A percentile compares a stretch with the other conserved stretches of the same genome.
Conservation (phyloP, 1,139 yeast genomes). For the Taiozyma sp. region DNA sequence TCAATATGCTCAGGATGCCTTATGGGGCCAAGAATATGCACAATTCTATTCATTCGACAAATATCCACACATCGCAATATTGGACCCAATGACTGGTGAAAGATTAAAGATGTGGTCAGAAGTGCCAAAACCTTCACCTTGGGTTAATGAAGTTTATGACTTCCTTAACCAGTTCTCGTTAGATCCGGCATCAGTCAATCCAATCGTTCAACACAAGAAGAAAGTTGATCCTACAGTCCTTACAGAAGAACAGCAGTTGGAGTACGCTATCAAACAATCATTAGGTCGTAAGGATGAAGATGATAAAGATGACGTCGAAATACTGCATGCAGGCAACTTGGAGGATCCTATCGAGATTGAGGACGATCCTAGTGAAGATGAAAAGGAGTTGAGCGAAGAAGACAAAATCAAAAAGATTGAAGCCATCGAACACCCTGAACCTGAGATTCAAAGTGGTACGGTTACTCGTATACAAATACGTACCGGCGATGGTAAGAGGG, state of each 20-base stretch:
- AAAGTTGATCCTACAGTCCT: constrained; percentile 56
- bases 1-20: constrained; percentile 76
- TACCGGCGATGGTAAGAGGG: constrained; percentile 79
- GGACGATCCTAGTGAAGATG: constrained; percentile 13
- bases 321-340: constrained; percentile 8
- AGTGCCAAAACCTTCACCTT: constrained; percentile 53
- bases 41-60: constrained; percentile 66
- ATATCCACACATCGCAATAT: constrained; percentile 85
- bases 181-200: constrained; percentile 63
- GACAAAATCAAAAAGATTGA: constrained; percentile 29
- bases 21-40: constrained; percentile 64
- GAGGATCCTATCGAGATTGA: constrained; percentile 18
- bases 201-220: constrained; percentile 52
- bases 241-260: constrained; percentile 83
- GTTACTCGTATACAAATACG: constrained; percentile 79
- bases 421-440: constrained; percentile 55
- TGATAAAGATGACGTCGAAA: constrained; percentile 18
- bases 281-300: constrained; percentile 30
- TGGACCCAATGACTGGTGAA: constrained; percentile 96
- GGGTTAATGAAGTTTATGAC: constrained; percentile 56
- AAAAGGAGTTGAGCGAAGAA: constrained; percentile 17
- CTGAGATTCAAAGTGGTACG: constrained; percentile 42
- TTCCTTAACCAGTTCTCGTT: constrained; percentile 64
- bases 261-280: constrained; percentile 71
- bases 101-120: constrained; percentile 72